These are phyloP conservation scores for Saussurea involucrata DNA, from an alignment of 129 eudicot species.

Conservation along the genomic window DNA sequence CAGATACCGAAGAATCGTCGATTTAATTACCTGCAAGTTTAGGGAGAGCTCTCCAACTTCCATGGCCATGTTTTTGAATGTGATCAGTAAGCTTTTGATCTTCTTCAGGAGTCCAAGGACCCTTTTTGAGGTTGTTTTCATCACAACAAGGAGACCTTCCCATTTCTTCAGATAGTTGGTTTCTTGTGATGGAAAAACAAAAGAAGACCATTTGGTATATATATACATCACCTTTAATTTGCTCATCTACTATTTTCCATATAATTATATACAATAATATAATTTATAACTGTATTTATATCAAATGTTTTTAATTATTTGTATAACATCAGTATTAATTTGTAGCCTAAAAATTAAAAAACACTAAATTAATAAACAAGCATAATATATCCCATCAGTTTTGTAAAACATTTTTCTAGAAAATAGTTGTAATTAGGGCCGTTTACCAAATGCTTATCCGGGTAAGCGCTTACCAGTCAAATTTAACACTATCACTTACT, in stretches of 20 bases:
- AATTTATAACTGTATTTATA: background rate
- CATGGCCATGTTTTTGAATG: slow-evolving; percentile 42
- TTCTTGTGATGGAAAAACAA: slow-evolving; percentile 18
- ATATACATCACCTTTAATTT: slow-evolving; percentile 16
- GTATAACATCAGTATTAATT: background rate
- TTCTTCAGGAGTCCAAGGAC: slow-evolving; percentile 47
- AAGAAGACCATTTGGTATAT: slow-evolving; percentile 16
- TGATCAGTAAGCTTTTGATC: slow-evolving; percentile 33
- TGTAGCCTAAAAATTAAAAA: background rate
- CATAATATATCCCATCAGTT: too few species aligned
- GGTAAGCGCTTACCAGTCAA: too few species aligned
- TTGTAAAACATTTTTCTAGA: too few species aligned
- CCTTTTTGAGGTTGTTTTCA: slow-evolving; percentile 42
- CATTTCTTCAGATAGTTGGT: slow-evolving; percentile 13
- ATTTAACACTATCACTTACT: too few species aligned
- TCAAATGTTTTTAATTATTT: background rate
- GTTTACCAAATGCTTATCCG: too few species aligned
- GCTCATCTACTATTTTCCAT: background rate
- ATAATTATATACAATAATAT: background rate
- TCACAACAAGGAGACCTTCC: slow-evolving; percentile 44
- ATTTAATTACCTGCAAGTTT: slow-evolving; percentile 33
- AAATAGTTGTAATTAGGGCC: background rate
- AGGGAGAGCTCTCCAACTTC: slow-evolving; percentile 51
- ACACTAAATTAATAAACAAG: too few species aligned
- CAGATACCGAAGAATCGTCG: background rate